Base-by-base conservation (phyloP, 202 grass and related monocot species). In the Thinopyrum obtusiflorum region DNA sequence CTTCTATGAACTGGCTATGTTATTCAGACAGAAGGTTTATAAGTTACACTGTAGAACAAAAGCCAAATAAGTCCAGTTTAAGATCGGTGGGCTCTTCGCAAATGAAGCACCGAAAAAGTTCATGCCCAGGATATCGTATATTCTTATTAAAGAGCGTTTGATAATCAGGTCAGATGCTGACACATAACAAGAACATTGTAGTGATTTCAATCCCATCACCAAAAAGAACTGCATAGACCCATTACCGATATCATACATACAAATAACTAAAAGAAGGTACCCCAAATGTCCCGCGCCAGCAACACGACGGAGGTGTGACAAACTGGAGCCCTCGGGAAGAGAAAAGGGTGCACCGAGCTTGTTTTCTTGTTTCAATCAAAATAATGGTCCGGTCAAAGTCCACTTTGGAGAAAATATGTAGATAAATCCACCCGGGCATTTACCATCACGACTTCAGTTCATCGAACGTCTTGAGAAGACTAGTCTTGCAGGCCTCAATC, bases 401-500 rank as follows among this genome's bases (percentile, higher is more conserved):
- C 21, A 55, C 6, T 64, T 0, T 55, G 24, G 2, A 86, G 61
- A 9, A 64, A 77, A 70, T 7, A 78, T 46, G 35, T 17, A 25
- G 5, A 28, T 25, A 20, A 31, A 57, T 74, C 65, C 42, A 73
- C 51, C 47, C 29, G 1, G 23, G 14, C 25, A 29, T 46, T 29
- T 17, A 9, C 15, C 2, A 53, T 94, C 86, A 92, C 55, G 82
- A 87, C 59, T 88, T 88, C 61, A 90, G 65, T 67, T 91, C 79
- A 86, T 86, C 78, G 75, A 98, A 94, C 6, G 81, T 85, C 59
- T 85, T 84, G 68, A 98, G 68, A 49, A 98, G 26, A 24, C 80
- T 92, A 44, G 63, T 23, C 82, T 92, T 96, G 82, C 92, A 92
- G 36, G 65, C 72, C 87, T 91, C 91, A 9, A 98, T 89, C 63